Conservation (phyloP, 208 protist genomes). For the Acanthamoeba castellanii region DNA sequence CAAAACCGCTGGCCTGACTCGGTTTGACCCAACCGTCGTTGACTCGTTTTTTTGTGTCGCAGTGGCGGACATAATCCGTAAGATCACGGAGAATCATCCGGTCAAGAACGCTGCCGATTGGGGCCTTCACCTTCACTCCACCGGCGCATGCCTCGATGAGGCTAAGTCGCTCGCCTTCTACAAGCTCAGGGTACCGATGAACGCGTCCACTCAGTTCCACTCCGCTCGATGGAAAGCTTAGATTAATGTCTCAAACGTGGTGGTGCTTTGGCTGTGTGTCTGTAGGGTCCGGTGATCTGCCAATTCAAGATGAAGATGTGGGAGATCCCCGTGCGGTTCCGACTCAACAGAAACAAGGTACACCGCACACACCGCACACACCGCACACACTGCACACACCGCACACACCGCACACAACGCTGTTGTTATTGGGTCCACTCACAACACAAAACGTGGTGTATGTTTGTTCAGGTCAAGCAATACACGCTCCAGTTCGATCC, state of each 20-base stretch:
- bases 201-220: background rate
- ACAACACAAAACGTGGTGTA: too few species aligned
- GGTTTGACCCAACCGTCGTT: background rate
- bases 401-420: too few species aligned
- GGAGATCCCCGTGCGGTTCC: constrained; percentile 51
- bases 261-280: background rate
- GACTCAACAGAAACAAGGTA: constrained; percentile 52
- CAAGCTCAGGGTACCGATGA: constrained; percentile 14
- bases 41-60: background rate
- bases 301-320: constrained; percentile 75
- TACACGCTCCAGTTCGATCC: constrained; percentile 64
- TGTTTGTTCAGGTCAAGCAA: constrained; percentile 16
- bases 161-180: constrained; percentile 29
- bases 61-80: constrained; percentile 55
- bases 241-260: too few species aligned
- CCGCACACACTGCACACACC: too few species aligned
- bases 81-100: constrained; percentile 39
- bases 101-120: constrained; percentile 36
- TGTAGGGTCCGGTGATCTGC: constrained; percentile 31
- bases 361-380: too few species aligned
- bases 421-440: too few species aligned
- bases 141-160: constrained; percentile 50
- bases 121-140: constrained; percentile 46
- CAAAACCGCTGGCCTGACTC: too few species aligned
- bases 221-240: too few species aligned